Evolutionary conservation across 208 protist genomes (phyloP).

Genomic region (Crithidia expoeki): DNA sequence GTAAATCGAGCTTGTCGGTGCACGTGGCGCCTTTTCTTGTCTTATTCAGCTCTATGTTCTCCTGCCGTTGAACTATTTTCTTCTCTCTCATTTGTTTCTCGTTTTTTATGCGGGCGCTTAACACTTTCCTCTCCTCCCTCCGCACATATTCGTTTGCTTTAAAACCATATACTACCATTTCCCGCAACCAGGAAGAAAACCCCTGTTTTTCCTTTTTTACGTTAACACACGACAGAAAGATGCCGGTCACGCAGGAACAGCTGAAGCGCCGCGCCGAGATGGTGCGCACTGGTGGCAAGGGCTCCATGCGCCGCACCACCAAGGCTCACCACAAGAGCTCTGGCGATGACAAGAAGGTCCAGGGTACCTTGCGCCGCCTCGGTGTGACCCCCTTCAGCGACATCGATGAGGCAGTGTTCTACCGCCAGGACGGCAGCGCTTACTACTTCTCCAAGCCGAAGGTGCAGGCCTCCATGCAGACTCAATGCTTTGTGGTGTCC

Average conservation of each 20-base stretch:
- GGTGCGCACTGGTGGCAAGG: slow-evolving; percentile 97
- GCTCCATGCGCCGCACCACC: slow-evolving; percentile 88
- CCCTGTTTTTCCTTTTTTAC: slow-evolving; percentile 21
- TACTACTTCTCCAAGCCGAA: slow-evolving; percentile 98
- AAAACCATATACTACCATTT: too few relatives aligned
- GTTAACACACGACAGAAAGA: slow-evolving; percentile 41
- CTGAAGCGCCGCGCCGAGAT: slow-evolving; percentile 88
- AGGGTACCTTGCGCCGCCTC: slow-evolving; percentile 93
- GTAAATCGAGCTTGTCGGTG: background rate
- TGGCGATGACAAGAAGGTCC: slow-evolving; percentile 95
- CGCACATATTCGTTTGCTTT: too few relatives aligned
- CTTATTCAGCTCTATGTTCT: background rate
- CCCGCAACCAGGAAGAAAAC: background rate
- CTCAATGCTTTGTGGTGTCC: slow-evolving; percentile 97
- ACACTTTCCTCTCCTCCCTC: background rate
- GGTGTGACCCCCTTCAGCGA: slow-evolving; percentile 95
- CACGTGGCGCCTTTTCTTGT: background rate
- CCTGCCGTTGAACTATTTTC: background rate
- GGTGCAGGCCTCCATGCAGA: slow-evolving; percentile 96
- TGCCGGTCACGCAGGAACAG: slow-evolving; percentile 84
- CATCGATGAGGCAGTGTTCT: slow-evolving; percentile 97
- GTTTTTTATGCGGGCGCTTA: background rate
- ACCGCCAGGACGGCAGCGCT: slow-evolving; percentile 96
- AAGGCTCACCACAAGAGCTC: slow-evolving; percentile 83
- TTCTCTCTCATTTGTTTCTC: background rate